Percentiles rank a stretch among this genome's conserved stretches.
phyloP scores from a whole-genome alignment of 371 early-diverging fungal genomes.

The Mucor mucedo region DNA sequence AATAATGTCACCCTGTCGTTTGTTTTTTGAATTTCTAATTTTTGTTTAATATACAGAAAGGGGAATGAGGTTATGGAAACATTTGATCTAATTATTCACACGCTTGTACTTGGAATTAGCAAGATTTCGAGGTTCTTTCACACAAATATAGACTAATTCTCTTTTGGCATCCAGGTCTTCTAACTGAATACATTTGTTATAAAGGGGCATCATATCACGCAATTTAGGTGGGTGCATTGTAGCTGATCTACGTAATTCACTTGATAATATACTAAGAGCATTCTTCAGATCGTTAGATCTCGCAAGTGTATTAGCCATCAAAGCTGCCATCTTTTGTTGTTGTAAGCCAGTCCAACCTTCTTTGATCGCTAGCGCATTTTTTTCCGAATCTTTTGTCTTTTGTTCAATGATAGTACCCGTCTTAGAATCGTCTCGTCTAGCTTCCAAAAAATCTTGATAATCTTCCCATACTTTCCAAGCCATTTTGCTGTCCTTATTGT shows the following conservation, averaged over 20 bases:
- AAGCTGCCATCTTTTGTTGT: conserved; percentile 35
- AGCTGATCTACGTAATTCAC: conserved; percentile 29
- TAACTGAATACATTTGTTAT: conserved; percentile 61
- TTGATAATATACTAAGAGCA: conserved; percentile 36
- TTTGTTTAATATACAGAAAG: no score
- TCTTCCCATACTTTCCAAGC: conserved; percentile 64
- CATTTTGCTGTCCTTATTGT: conserved; percentile 46
- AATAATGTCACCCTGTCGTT: no score
- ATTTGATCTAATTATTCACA: conserved; percentile 13
- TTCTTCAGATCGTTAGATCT: conserved; percentile 38
- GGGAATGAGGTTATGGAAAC: background rate
- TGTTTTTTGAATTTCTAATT: no score
- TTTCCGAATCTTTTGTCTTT: conserved; percentile 20
- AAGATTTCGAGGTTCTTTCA: conserved; percentile 20
- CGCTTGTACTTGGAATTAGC: conserved; percentile 19
- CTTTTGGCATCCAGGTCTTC: conserved; percentile 52
- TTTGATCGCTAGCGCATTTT: conserved; percentile 17
- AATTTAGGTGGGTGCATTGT: conserved; percentile 38
- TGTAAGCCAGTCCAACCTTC: conserved; percentile 49
- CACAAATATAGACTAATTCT: conserved; percentile 47
- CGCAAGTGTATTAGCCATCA: conserved; percentile 54
- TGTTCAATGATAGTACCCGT: conserved; percentile 15
- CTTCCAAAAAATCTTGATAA: conserved; percentile 54
- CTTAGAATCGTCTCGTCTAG: conserved; percentile 11
- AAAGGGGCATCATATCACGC: conserved; percentile 51